Base-by-base conservation (phyloP, 1,284 basidiomycete genomes). In the Hemileia vastatrix region DNA sequence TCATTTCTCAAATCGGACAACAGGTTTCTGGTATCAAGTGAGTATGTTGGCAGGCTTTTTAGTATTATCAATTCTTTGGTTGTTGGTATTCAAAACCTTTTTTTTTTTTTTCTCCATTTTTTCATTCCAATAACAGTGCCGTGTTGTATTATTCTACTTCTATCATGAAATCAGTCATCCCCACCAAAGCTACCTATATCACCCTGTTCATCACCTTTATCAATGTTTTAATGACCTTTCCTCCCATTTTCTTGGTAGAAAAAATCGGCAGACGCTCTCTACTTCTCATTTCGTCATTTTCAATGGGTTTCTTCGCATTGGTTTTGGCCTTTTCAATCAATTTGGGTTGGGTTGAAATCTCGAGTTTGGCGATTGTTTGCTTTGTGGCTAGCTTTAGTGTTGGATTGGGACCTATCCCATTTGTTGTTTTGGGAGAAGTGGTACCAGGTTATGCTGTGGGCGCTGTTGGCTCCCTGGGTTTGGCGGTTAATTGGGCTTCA, bases 341-440 rank as follows among this genome's bases (percentile, higher is more conserved):
- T 72, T 78, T 79, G 3, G 82, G 82, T 40, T 76, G 81, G 62
- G 81, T 81, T 11, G 76, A 79, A 4, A 71, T 91, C 6, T 83
- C 87, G 6, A 90, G 87, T 58, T 72, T 88, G 23, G 83, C 87
- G 3, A 90, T 95, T 67, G 77, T 90, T 51, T 80, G 83, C 1
- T 93, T 95, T 73, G 86, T 95, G 36, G 89, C 86, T 85, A 87
- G 87, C 0, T 96, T 94, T 74, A 87, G 89, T 0, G 78, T 88
- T 43, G 92, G 92, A 1, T 80, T 95, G n/a, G 92, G 92, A 0
- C 91, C 92, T 0, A 79, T 95, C 36, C 92, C 92, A 0, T 95
- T 92, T 73, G 84, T 96, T 47, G 86, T 95, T 76, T 85, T 94
- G 32, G 85, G 90, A n/a, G 92, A 96, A 72, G 83, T 95, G 23